Evolutionary conservation across 257 asterid genomes (phyloP), one percentile per base, ranked within the genome.

Genomic region (Jacaranda copaia): DNA sequence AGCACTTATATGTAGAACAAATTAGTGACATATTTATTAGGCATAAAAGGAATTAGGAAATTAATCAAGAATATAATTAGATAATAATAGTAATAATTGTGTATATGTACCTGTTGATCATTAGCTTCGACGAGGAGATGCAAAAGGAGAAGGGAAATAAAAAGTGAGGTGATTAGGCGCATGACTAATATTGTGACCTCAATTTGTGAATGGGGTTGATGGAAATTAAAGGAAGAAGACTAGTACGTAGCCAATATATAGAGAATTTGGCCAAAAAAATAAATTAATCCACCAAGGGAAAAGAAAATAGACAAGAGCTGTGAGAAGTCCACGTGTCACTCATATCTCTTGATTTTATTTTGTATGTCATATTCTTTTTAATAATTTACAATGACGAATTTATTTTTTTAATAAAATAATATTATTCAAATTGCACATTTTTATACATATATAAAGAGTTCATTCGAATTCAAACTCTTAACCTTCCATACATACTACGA

Each of bases 111-210:
- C 75, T 67, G 52, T 42, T 76, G 69, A 35, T 67, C 18, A 67
- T 55, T 42, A 67, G 80, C 75, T 46, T 66, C 40, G 1, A 43
- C 75, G n/a, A 66, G 57, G 74, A 20, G 68, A 67, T 39, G 68
- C 32, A 43, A 10, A 19, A 76, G 53, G 49, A 76, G 69, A 67
- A 76, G 62, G 15, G 61, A 56, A 4, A 76, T 32, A 42, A 43
- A 67, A 76, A 67, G 74, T 16, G 58, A 59, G 58, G 80, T 4
- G 56, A 76, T 45, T 18, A 20, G 60, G 39, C 15, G 1, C 80
- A 53, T 65, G n/a, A 18, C 35, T 42, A 43, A 65, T 13, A 25
- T 0, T 1, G 8, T 42, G 46, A 5, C 5, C 45, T 61, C 0
- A 39, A 38, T 63, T 36, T 63, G 19, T 35, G 68, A 62, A 35